phyloP scores from a whole-genome alignment of 225 moss, liverwort and hornwort genomes.

The Polytrichum commune region DNA sequence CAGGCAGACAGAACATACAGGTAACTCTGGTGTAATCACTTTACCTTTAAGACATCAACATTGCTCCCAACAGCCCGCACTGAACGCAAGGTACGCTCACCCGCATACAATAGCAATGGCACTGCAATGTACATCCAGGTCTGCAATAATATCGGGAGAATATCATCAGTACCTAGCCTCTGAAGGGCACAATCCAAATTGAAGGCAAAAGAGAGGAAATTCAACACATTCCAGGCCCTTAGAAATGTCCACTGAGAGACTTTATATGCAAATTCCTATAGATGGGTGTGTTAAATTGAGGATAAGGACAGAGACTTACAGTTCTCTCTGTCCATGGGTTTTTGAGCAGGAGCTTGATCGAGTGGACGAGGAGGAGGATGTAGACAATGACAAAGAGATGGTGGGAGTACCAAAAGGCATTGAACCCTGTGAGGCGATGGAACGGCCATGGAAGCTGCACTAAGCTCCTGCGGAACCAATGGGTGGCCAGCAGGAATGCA shows the following conservation, averaged over 20 bases:
- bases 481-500: constrained; percentile 71
- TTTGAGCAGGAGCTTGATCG: constrained; percentile 58
- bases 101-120: constrained; percentile 71
- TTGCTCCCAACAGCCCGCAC: constrained; percentile 79
- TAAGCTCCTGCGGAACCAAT: constrained; percentile 83
- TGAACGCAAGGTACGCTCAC: constrained; percentile 78
- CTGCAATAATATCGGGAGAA: constrained; percentile 25
- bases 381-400: constrained; percentile 92
- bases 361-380: constrained; percentile 73
- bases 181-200: not conserved
- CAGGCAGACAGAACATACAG: not conserved
- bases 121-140: constrained; percentile 90
- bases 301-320: constrained; percentile 29
- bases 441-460: constrained; percentile 95
- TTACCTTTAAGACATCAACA: constrained; percentile 90
- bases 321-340: constrained; percentile 64
- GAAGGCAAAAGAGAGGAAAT: too few relatives aligned
- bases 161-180: not conserved
- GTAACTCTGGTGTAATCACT: not conserved
- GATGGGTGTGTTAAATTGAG: not conserved
- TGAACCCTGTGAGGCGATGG: constrained; percentile 87
- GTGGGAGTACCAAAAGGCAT: constrained; percentile 98
- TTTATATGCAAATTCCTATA: not conserved
- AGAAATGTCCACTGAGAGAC: not conserved
- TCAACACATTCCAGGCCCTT: too few relatives aligned